Base-by-base conservation (phyloP, 2,329 filamentous ascomycete species). In the Xylariomycetidae sp. region DNA sequence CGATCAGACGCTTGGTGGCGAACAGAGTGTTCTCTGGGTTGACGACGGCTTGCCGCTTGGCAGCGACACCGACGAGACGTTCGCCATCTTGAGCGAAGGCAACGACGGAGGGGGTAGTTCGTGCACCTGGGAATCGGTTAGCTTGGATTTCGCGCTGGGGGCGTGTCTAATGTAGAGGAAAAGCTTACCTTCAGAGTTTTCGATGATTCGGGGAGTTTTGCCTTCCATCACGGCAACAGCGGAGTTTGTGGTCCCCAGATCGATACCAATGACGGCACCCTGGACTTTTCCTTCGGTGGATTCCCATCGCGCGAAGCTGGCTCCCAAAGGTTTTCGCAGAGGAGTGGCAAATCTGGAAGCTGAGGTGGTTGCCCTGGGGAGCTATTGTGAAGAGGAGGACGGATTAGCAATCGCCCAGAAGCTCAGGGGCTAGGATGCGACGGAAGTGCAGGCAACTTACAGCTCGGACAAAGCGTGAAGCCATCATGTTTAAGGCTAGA, bases 21-120 rank as follows among this genome's bases (percentile, higher is more conserved):
- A 96, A 97, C 39, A 97, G 81, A 38, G 90, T 97, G 76, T 96
- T 96, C 69, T 96, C 89, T 41, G 90, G 90, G 76, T 97, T 97
- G 57, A 97, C 89, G 53, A 96, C 90, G 46, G 89, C 90, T 72
- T 97, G 90, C 60, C 89, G 88, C 80, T 97, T 97, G 56, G 90
- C 90, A 44, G 90, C 88, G 50, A 96, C 88, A 84, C 90, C 90
- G 50, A 97, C 90, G 44, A 97, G 77, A 59, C 90, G 85, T 77
- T 97, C 90, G 49, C 89, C 89, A 62, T 95, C 88, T 70, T 94
- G 84, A 48, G 89, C 83, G 65, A 97, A 97, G 54, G 86, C 92
- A 47, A 97, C 90, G 37, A 96, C 88, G 37, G 90, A 97, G 33
- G 90, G 88, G 34, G 88, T 94, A 63, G 88, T 94, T 59, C 88